Evolutionary conservation across 148 eudicot genomes (phyloP), one percentile per base, ranked within the genome.

Genomic region (Chenopodium album): DNA sequence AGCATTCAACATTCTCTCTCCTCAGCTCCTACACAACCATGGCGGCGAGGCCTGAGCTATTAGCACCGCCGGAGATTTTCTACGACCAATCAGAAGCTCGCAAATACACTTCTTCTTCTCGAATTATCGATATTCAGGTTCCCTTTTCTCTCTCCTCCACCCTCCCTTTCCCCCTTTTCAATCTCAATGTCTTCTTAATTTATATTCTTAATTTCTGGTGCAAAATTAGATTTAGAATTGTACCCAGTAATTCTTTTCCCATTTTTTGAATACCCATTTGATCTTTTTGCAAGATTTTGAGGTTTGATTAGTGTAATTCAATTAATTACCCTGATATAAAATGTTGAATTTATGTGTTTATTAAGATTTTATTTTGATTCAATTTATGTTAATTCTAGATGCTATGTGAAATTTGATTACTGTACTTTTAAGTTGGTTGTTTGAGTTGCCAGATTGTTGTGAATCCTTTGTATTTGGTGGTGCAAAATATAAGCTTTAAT

Each of bases 111-210:
- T 95, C 98, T 7, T 95, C 99, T 73, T 95, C 99, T 79, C 94
- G 99, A 80, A 92, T 95, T 47, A 94, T 95, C 29, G 91, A 90
- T 68, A 95, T 95, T 86, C 99, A 95, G 99, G 98, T 92, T 28
- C 66, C 12, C 71, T 22, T 0, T 4, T 71, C n/a, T 54, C 75
- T n/a, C 12, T 71, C 50, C n/a, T 76, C 23, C 44, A 41, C 44
- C 44, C 6, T 41, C 44, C 44, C 5, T 41, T 29, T 23, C 63
- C 6, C 32, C 16, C 59, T 20, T 66, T 65, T 41, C 12, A 12
- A 13, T 67, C 28, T 59, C 52, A 8, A 3, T 71, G 2, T 59
- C 13, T 32, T 32, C 28, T 73, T 2, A 34, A 31, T 60, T 62
- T 32, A 10, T 62, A 62, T 14, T 72, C 16, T 31, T 62, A 23